Conservation (phyloP, 2,329 filamentous ascomycete species). For the Arthrobotrys sinensis region DNA sequence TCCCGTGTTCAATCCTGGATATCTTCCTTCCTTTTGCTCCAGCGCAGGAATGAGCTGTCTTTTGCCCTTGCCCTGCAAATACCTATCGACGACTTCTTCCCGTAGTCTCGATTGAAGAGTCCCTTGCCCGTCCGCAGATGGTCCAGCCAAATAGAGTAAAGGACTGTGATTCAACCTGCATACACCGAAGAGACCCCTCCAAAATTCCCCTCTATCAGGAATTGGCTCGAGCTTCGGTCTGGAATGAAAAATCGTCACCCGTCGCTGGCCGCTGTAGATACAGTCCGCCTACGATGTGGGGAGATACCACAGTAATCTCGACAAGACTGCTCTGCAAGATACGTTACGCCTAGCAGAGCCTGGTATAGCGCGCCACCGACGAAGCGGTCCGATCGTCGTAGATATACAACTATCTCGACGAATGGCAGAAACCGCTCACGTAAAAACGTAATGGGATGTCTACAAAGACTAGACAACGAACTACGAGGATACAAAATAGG, state of each 20-base stretch:
- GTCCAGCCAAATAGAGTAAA: conserved; percentile 60
- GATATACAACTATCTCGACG: conserved; percentile 23
- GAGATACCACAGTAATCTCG: conserved; percentile 19
- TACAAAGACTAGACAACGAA: conserved; percentile 48
- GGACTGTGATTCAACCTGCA: conserved; percentile 59
- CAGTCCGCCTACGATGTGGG: conserved; percentile 2
- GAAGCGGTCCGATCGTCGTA: conserved; percentile 5
- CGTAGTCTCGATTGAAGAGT: conserved; percentile 27
- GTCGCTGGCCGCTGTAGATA: conserved; percentile 46
- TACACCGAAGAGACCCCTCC: conserved; percentile 33
- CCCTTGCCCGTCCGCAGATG: conserved; percentile 36
- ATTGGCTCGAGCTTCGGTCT: conserved; percentile 39
- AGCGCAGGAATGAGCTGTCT: conserved; percentile 42
- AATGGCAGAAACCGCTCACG: conserved; percentile 61
- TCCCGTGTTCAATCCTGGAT: conserved; percentile 41
- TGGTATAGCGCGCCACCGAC: conserved; percentile 46
- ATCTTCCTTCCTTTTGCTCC: conserved; percentile 50
- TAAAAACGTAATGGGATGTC: conserved; percentile 35
- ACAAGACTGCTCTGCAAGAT: conserved; percentile 18
- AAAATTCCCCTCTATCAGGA: conserved; percentile 44
- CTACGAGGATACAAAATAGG: conserved; percentile 60
- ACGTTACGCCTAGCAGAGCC: conserved; percentile 40
- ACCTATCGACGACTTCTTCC: conserved; percentile 48
- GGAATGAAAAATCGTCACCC: conserved; percentile 43
- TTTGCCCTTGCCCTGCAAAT: conserved; percentile 57